phyloP scores from a whole-genome alignment of 257 asterid genomes.

The Prunella vulgaris region DNA sequence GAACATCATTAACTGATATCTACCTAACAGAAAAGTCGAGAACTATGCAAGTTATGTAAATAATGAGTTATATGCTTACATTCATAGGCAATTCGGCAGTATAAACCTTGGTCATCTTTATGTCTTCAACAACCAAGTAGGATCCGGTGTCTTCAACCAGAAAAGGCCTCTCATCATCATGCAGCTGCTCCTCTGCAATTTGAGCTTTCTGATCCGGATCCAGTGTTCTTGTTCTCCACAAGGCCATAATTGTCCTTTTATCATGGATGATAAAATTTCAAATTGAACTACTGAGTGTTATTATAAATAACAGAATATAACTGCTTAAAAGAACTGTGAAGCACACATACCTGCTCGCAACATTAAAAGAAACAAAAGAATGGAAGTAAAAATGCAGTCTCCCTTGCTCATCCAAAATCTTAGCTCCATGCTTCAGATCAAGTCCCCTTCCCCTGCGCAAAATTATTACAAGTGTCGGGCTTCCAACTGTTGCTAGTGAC shows the following conservation, averaged over 20 bases:
- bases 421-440: slow-evolving; percentile 85
- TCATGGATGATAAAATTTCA: slow-evolving; percentile 8
- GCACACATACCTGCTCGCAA: slow-evolving; percentile 64
- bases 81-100: slow-evolving; percentile 53
- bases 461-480: slow-evolving; percentile 73
- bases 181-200: slow-evolving; percentile 50
- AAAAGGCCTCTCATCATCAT: slow-evolving; percentile 42
- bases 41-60: neutral
- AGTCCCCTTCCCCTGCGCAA: slow-evolving; percentile 70
- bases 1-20: neutral
- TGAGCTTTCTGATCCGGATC: slow-evolving; percentile 54
- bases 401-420: slow-evolving; percentile 65
- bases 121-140: slow-evolving; percentile 50
- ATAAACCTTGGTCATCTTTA: slow-evolving; percentile 53
- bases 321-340: neutral
- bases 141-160: slow-evolving; percentile 45
- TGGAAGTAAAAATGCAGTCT: slow-evolving; percentile 85
- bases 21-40: neutral
- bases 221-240: slow-evolving; percentile 77
- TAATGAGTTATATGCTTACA: slow-evolving; percentile 54
- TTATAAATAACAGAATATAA: neutral
- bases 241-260: slow-evolving; percentile 72
- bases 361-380: slow-evolving; percentile 72
- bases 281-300: neutral
- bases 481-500: slow-evolving; percentile 69